Evolutionary conservation across 23 red algal species (phyloP).

Genomic region (Gracilaria gracilis): DNA sequence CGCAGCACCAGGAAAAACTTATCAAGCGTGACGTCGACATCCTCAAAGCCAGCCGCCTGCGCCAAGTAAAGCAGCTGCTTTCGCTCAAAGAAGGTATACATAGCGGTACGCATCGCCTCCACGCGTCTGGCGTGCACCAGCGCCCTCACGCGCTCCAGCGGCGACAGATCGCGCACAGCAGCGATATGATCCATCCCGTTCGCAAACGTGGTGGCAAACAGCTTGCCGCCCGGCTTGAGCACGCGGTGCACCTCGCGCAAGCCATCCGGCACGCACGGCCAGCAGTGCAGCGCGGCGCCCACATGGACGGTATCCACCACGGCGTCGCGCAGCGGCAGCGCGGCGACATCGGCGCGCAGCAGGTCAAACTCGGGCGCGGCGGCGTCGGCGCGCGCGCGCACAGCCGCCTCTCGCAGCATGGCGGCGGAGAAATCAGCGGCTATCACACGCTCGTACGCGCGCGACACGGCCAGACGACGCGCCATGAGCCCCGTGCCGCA

Average conservation of each 20-base stretch:
- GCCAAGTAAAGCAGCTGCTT: conserved; percentile 80
- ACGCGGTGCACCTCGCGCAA: conserved; percentile 81
- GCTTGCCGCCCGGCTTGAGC: conserved; percentile 74
- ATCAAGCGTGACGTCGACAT: conserved; percentile 67
- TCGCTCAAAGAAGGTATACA: conserved; percentile 82
- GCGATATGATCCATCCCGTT: not conserved
- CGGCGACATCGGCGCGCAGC: conserved; percentile 86
- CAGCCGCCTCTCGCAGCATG: conserved; percentile 87
- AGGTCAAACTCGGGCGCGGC: conserved; percentile 29
- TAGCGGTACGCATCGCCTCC: too few relatives aligned
- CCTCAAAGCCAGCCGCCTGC: conserved; percentile 76
- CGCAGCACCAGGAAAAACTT: conserved; percentile 53
- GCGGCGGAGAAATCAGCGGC: conserved; percentile 81
- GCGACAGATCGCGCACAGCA: not conserved
- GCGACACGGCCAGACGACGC: conserved; percentile 61
- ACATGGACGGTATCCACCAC: conserved; percentile 71
- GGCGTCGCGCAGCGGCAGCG: conserved; percentile 73
- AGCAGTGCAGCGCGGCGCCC: conserved; percentile 98
- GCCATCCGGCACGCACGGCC: conserved; percentile 89
- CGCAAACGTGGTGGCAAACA: conserved; percentile 95
- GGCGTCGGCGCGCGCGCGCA: conserved; percentile 37
- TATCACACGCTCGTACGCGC: conserved; percentile 56
- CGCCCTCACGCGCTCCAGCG: not conserved
- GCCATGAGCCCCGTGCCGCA: conserved; percentile 91
- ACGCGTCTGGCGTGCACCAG: too few relatives aligned